Percentiles rank a stretch among this genome's conserved stretches.
Conservation (phyloP, 2,329 filamentous ascomycete genomes). For the Aspergillus novoparasiticus region DNA sequence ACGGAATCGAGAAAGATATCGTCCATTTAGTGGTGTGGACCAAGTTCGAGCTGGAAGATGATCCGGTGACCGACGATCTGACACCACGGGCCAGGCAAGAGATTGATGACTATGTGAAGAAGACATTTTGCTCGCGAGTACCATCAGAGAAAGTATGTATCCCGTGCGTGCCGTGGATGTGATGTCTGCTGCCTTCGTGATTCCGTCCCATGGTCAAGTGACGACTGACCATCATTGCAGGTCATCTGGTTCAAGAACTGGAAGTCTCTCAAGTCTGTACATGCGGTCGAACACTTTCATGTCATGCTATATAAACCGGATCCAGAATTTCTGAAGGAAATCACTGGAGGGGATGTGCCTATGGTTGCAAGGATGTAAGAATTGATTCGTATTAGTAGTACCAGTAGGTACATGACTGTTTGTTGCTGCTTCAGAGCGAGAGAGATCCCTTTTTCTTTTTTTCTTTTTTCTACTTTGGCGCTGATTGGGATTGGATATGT, state of each 20-base stretch:
- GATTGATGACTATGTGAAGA: constrained; percentile 71
- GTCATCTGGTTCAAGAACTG: constrained; percentile 94
- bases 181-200: background rate
- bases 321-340: constrained; percentile 64
- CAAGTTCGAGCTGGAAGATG: constrained; percentile 78
- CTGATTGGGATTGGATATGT: background rate
- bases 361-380: constrained; percentile 53
- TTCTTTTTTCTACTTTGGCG: background rate
- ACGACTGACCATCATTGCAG: constrained; percentile 34
- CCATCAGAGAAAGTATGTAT: constrained; percentile 45
- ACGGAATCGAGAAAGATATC: constrained; percentile 76
- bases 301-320: constrained; percentile 85
- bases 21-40: constrained; percentile 91
- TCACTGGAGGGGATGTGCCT: constrained; percentile 76
- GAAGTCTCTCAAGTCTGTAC: constrained; percentile 79
- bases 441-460: background rate
- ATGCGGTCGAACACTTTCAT: constrained; percentile 90
- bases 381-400: no score
- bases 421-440: background rate
- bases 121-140: constrained; percentile 61
- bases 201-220: background rate
- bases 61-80: constrained; percentile 66
- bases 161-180: background rate
- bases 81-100: constrained; percentile 63
- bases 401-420: background rate